Conservation (phyloP, 2,329 filamentous ascomycete species). For the Dactylellina haptotyla region DNA sequence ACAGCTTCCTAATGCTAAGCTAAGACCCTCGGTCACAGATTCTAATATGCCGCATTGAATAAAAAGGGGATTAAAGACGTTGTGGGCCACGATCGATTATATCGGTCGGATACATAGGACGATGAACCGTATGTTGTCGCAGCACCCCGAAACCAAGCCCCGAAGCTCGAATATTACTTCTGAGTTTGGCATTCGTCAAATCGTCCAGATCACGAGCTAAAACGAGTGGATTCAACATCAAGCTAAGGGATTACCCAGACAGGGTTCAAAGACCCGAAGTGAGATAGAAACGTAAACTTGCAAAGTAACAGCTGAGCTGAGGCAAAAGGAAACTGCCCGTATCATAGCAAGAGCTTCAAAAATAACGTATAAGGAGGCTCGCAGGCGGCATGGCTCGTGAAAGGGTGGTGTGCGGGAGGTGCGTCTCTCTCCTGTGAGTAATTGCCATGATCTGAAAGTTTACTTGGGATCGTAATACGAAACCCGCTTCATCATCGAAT, state of each 20-base stretch:
- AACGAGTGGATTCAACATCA: constrained; percentile 17
- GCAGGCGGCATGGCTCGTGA: background rate
- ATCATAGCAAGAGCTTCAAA: constrained; percentile 2
- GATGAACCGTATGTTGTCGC: constrained; percentile 21
- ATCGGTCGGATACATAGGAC: constrained; percentile 34
- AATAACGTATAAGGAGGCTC: constrained; percentile 25
- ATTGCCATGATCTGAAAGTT: constrained; percentile 27
- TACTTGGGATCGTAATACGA: constrained; percentile 45
- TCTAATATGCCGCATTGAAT: constrained; percentile 15
- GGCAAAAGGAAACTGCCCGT: constrained; percentile 34
- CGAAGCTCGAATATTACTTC: constrained; percentile 5
- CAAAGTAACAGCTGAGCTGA: constrained; percentile 38
- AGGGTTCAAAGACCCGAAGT: constrained; percentile 29
- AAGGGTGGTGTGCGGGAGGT: background rate
- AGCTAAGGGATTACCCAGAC: constrained; percentile 34
- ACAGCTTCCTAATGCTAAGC: background rate
- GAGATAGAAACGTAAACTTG: constrained; percentile 10
- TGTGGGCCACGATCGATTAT: constrained; percentile 37
- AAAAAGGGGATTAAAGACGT: background rate
- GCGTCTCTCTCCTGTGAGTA: constrained; percentile 18
- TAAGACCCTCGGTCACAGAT: no score
- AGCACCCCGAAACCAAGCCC: constrained; percentile 20
- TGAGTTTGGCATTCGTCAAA: constrained; percentile 9
- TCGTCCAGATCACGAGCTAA: constrained; percentile 42
- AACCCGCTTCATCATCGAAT: constrained; percentile 23